Conservation (phyloP, 108 stramenopile genomes). For the Pseudonitzschia multiseries region DNA sequence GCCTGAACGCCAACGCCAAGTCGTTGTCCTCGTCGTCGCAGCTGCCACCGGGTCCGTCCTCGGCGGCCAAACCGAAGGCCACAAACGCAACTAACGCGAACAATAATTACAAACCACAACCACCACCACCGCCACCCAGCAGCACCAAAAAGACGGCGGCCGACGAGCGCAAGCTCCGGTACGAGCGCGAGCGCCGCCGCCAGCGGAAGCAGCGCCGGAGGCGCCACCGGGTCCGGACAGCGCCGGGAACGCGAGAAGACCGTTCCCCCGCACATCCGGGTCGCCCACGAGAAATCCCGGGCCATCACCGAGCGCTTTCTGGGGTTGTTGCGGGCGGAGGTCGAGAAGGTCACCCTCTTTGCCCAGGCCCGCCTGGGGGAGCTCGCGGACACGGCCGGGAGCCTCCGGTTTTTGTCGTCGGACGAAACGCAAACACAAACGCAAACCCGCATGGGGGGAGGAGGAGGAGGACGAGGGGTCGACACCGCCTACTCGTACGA, state of each 20-base stretch:
- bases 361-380: conserved; percentile 68
- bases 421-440: too few species aligned
- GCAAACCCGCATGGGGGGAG: too few species aligned
- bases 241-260: conserved; percentile 34
- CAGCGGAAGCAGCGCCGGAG: conserved; percentile 26
- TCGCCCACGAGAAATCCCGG: conserved; percentile 65
- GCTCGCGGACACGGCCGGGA: conserved; percentile 78
- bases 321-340: conserved; percentile 67
- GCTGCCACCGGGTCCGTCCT: neutral
- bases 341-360: conserved; percentile 81
- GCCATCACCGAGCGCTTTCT: conserved; percentile 68
- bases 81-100: too few species aligned
- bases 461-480: neutral
- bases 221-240: conserved; percentile 22
- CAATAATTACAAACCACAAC: too few species aligned
- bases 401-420: conserved; percentile 55
- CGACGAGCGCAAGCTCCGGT: conserved; percentile 12
- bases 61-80: neutral
- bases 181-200: conserved; percentile 29
- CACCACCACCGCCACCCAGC: neutral
- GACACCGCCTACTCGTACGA: conserved; percentile 42
- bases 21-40: neutral
- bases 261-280: conserved; percentile 61
- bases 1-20: neutral
- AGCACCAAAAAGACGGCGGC: neutral